These are phyloP conservation scores for Escallonia herrerae DNA, from an alignment of 129 eudicot species.

Conservation along the genomic window DNA sequence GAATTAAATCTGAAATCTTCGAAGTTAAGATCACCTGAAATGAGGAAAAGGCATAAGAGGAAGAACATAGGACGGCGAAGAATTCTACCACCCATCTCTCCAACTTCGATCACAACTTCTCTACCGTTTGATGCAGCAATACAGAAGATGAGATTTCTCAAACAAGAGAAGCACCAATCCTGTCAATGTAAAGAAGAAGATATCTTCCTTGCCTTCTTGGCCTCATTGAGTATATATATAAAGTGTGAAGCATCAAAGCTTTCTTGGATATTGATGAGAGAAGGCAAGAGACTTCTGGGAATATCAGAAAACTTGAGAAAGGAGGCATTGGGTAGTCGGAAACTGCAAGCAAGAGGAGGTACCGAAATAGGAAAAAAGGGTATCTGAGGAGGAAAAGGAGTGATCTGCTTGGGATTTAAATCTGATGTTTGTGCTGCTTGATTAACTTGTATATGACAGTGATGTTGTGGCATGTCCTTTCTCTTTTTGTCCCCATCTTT, in stretches of 20 bases:
- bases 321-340: conserved; percentile 68
- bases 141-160: not conserved
- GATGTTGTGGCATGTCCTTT: conserved; percentile 8
- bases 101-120: conserved; percentile 1
- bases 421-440: conserved; percentile 12
- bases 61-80: conserved; percentile 24
- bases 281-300: conserved; percentile 30
- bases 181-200: conserved; percentile 49
- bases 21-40: conserved; percentile 41
- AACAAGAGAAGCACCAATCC: conserved; percentile 19
- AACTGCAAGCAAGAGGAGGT: conserved; percentile 67
- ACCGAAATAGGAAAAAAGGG: conserved; percentile 42
- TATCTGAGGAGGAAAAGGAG: conserved; percentile 8
- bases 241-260: conserved; percentile 67
- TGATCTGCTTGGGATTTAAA: conserved; percentile 14
- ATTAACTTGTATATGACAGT: conserved; percentile 1
- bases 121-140: not conserved
- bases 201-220: conserved; percentile 36
- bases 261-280: conserved; percentile 58
- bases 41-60: conserved; percentile 30
- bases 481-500: conserved; percentile 31
- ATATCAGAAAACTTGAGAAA: conserved; percentile 80
- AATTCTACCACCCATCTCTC: conserved; percentile 39
- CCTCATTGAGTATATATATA: conserved; percentile 30
- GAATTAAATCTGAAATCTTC: not conserved